These are phyloP conservation scores for Symbiodinium natans DNA, from an alignment of 73 alveolate species.

Conservation along the genomic window DNA sequence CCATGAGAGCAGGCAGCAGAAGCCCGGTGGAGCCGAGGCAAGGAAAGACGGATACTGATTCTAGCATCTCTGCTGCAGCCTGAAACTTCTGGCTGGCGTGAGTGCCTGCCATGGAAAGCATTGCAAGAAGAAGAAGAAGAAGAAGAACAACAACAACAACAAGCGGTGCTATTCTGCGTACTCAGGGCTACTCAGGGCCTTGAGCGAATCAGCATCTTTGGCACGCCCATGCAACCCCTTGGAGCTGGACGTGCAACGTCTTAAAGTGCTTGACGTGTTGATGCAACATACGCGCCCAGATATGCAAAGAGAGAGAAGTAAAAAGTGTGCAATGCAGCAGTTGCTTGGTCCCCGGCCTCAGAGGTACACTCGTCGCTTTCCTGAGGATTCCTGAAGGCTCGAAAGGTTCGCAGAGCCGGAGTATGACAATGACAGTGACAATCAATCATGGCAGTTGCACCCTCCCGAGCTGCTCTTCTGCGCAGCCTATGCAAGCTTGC, in stretches of 20 bases:
- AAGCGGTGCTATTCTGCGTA: neutral
- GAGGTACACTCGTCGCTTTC: conserved; percentile 45
- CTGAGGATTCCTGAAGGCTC: conserved; percentile 81
- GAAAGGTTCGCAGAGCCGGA: too few species aligned
- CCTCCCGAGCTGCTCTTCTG: too few species aligned
- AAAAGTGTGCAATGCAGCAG: neutral
- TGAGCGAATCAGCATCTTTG: neutral
- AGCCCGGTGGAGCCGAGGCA: too few species aligned
- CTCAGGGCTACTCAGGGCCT: neutral
- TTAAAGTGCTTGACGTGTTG: neutral
- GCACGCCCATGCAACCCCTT: neutral
- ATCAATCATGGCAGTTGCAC: too few species aligned
- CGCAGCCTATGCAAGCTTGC: too few species aligned
- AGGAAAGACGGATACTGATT: too few species aligned
- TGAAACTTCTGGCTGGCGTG: neutral
- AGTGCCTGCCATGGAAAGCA: too few species aligned
- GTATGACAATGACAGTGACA: too few species aligned
- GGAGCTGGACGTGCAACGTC: neutral
- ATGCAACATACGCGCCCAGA: neutral
- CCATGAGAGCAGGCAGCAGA: neutral
- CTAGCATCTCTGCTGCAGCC: too few species aligned
- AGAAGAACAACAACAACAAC: neutral
- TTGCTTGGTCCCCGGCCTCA: neutral
- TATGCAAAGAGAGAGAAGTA: neutral
- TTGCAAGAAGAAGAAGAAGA: too few species aligned